These are phyloP conservation scores for Sechiopsis laciniata DNA, from an alignment of 306 rosid genomes.

Conservation along the genomic window DNA sequence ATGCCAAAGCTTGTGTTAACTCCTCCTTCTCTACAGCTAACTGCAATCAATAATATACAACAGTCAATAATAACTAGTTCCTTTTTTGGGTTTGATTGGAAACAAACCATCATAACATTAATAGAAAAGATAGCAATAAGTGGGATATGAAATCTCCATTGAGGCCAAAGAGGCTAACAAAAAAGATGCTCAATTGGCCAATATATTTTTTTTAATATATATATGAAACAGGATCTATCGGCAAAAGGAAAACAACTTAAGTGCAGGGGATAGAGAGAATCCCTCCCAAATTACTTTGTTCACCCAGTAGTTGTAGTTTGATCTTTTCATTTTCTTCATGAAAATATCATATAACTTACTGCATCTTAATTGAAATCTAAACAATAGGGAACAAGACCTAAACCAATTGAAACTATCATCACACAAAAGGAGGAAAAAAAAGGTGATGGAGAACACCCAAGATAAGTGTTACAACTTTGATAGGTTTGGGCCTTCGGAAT, in stretches of 20 bases:
- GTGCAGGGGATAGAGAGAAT: too few relatives aligned
- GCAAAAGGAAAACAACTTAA: too few relatives aligned
- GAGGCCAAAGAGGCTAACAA: background rate
- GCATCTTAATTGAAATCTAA: too few relatives aligned
- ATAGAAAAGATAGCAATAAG: too few relatives aligned
- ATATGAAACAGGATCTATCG: too few relatives aligned
- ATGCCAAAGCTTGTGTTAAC: slow-evolving; percentile 59
- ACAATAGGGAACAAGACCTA: slow-evolving; percentile 1
- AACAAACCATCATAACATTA: too few relatives aligned
- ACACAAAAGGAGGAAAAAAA: background rate
- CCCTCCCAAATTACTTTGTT: too few relatives aligned
- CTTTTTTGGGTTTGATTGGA: too few relatives aligned
- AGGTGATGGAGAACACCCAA: background rate
- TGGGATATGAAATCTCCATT: too few relatives aligned
- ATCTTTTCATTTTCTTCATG: too few relatives aligned
- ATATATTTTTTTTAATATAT: background rate
- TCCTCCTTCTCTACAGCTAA: slow-evolving; percentile 88
- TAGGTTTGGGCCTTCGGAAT: too few relatives aligned
- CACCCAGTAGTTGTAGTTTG: too few relatives aligned
- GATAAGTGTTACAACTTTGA: background rate
- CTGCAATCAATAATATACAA: slow-evolving; percentile 36
- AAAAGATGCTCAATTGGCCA: background rate
- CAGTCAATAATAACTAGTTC: background rate
- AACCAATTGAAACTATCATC: background rate
- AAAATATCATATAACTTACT: background rate